Evolutionary conservation across 2,329 filamentous ascomycete genomes (phyloP).

Genomic region (Fusarium chaquense): DNA sequence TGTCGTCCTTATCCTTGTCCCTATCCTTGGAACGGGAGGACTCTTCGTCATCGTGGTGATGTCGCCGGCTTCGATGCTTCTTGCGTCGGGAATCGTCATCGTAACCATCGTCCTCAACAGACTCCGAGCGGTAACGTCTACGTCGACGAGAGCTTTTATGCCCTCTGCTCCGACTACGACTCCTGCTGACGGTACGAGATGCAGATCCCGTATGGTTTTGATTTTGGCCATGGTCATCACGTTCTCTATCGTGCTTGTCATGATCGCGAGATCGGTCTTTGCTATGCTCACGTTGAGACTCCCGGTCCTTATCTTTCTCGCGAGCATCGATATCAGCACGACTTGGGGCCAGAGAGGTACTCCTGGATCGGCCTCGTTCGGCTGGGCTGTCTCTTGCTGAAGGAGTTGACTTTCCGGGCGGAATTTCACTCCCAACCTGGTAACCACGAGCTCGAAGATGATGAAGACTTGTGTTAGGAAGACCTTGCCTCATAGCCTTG

Average conservation of each 20-base stretch:
- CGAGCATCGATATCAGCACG: constrained; percentile 41
- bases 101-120: constrained; percentile 62
- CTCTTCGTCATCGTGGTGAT: constrained; percentile 61
- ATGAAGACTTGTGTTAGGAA: constrained; percentile 83
- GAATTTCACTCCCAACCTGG: constrained; percentile 58
- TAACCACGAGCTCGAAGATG: constrained; percentile 69
- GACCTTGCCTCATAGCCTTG: constrained; percentile 91
- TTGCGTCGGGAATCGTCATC: constrained; percentile 63
- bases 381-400: constrained; percentile 36
- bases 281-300: constrained; percentile 52
- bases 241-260: constrained; percentile 42
- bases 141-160: constrained; percentile 63
- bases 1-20: constrained; percentile 55
- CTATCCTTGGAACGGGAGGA: constrained; percentile 49
- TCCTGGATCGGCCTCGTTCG: constrained; percentile 56
- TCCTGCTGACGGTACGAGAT: constrained; percentile 48
- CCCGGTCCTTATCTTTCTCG: constrained; percentile 53
- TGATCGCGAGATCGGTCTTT: constrained; percentile 50
- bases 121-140: constrained; percentile 67
- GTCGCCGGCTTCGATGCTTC: constrained; percentile 60
- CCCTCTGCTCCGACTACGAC: constrained; percentile 57
- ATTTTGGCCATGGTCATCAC: constrained; percentile 40
- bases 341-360: constrained; percentile 57
- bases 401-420: constrained; percentile 42
- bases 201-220: constrained; percentile 51